phyloP scores from a whole-genome alignment of 208 protist species.

The Tritrichomonas musculus region DNA sequence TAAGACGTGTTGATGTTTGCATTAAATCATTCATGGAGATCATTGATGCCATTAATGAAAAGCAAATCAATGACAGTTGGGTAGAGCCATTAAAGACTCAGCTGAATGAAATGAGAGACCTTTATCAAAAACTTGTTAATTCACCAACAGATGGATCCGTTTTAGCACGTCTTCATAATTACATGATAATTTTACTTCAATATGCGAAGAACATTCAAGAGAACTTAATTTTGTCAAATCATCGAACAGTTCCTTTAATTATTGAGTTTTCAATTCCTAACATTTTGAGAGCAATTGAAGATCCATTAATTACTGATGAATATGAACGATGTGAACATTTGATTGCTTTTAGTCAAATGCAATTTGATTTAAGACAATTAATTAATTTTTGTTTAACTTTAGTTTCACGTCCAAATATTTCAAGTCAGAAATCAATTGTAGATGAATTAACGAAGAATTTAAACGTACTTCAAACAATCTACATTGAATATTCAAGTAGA shows the following conservation, averaged over 20 bases:
- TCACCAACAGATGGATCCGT: background rate
- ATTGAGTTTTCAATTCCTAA: background rate
- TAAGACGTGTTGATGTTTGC: background rate
- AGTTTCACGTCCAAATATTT: background rate
- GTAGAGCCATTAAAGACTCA: background rate
- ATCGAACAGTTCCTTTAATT: constrained; percentile 7
- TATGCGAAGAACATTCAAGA: background rate
- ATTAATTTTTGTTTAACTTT: background rate
- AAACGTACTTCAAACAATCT: background rate
- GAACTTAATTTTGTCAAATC: background rate
- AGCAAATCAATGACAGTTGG: background rate
- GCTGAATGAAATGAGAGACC: background rate
- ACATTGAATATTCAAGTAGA: background rate
- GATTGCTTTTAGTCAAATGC: background rate
- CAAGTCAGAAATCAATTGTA: background rate
- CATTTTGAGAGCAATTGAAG: background rate
- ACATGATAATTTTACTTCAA: background rate
- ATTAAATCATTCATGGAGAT: background rate
- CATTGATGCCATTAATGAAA: background rate
- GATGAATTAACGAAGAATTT: background rate
- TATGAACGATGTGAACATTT: background rate
- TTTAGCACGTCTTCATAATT: background rate
- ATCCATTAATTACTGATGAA: constrained; percentile 10
- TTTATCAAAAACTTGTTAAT: background rate
- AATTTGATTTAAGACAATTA: background rate